Evolutionary conservation across 257 asterid species (phyloP).

Genomic region (Knoxia roxburghii): DNA sequence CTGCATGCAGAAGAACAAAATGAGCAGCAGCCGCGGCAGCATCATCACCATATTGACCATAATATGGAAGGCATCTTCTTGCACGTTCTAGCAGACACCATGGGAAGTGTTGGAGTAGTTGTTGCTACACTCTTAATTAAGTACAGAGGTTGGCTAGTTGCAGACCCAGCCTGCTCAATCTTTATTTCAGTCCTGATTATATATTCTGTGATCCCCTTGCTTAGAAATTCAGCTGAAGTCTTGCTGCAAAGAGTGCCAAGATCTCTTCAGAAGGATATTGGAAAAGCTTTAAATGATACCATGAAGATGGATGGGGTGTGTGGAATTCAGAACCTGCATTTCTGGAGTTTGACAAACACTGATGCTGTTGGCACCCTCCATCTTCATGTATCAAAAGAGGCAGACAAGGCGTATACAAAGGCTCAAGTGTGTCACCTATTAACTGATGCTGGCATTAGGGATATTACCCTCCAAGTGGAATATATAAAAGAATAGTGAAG

Average conservation of each 20-base stretch:
- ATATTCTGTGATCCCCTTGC: constrained; percentile 81
- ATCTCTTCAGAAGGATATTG: constrained; percentile 55
- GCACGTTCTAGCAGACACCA: constrained; percentile 92
- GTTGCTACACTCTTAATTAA: constrained; percentile 77
- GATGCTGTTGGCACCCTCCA: constrained; percentile 84
- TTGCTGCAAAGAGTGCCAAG: constrained; percentile 91
- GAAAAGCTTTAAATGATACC: constrained; percentile 47
- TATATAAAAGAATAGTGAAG: constrained; percentile 32
- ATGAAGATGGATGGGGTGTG: constrained; percentile 60
- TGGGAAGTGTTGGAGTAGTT: constrained; percentile 97
- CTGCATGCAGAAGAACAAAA: constrained; percentile 23
- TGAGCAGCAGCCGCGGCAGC: constrained; percentile 29
- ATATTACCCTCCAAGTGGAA: constrained; percentile 74
- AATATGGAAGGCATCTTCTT: constrained; percentile 98
- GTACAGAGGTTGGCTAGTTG: constrained; percentile 93
- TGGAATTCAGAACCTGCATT: constrained; percentile 66
- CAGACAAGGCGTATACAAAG: constrained; percentile 44
- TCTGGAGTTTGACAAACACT: constrained; percentile 83
- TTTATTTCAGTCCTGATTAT: constrained; percentile 78
- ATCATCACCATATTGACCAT: constrained; percentile 88
- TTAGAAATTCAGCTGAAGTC: constrained; percentile 83
- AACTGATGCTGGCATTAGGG: constrained; percentile 68
- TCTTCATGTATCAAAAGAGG: constrained; percentile 59
- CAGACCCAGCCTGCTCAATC: constrained; percentile 96
- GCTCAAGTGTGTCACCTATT: constrained; percentile 43